Evolutionary conservation across 2,329 filamentous ascomycete species (phyloP).

Genomic region (Hypoxylon sp.): DNA sequence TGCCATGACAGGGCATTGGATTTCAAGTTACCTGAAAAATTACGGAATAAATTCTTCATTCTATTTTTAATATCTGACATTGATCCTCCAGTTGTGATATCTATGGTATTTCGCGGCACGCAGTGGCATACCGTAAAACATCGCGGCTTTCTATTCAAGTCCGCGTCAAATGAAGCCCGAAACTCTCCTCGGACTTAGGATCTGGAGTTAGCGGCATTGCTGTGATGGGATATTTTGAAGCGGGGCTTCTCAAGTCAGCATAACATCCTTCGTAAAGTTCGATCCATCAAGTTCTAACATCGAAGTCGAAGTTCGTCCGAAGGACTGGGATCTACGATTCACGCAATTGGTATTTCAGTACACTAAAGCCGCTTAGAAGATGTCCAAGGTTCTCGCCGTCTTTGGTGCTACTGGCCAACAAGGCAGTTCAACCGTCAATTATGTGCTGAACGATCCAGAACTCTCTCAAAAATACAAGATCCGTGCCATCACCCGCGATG

Average conservation of each 20-base stretch:
- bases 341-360: background rate
- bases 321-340: background rate
- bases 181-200: background rate
- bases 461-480: conserved; percentile 62
- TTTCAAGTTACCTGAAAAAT: background rate
- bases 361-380: conserved; percentile 25
- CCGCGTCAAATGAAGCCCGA: no score
- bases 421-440: conserved; percentile 62
- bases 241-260: background rate
- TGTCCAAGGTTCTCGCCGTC: conserved; percentile 58
- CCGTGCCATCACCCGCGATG: conserved; percentile 65
- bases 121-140: background rate
- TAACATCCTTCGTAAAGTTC: background rate
- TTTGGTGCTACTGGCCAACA: conserved; percentile 68
- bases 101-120: background rate
- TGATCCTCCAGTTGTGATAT: background rate
- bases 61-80: background rate
- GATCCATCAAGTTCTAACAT: background rate
- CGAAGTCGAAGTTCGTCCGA: background rate
- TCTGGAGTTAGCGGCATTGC: background rate
- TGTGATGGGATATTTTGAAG: background rate
- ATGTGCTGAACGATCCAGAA: conserved; percentile 59
- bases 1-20: conserved; percentile 14
- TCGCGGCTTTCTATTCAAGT: background rate
- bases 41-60: conserved; percentile 7